Evolutionary conservation across 805 yeast genomes (phyloP).

Genomic region (Saturnispora ahearnii): DNA sequence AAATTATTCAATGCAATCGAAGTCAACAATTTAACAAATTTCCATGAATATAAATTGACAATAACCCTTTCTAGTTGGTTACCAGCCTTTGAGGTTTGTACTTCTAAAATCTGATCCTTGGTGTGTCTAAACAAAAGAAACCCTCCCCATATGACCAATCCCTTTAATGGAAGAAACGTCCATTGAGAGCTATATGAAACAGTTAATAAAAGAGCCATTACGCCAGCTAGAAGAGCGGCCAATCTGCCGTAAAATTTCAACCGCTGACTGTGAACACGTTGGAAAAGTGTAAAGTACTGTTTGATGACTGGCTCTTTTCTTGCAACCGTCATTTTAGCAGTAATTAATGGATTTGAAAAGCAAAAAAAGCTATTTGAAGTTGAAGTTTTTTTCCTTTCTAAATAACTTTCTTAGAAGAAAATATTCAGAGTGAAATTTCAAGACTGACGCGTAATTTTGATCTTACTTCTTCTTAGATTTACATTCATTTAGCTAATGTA

Average conservation of each 20-base stretch:
- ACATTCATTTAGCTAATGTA: background rate
- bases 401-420: background rate
- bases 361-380: background rate
- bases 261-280: constrained; percentile 20
- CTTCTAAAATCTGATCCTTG: constrained; percentile 22
- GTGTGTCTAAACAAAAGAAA: constrained; percentile 23
- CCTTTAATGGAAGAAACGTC: constrained; percentile 21
- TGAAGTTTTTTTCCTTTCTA: background rate
- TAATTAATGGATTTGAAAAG: background rate
- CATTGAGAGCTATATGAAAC: constrained; percentile 18
- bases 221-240: constrained; percentile 17
- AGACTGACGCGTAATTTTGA: background rate
- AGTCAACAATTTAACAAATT: constrained; percentile 15
- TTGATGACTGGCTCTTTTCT: background rate
- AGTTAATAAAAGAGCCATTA: constrained; percentile 16
- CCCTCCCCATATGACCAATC: constrained; percentile 21
- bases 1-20: constrained; percentile 20
- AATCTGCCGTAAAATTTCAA: constrained; percentile 24
- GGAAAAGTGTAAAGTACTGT: background rate
- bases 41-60: constrained; percentile 19
- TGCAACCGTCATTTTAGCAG: background rate
- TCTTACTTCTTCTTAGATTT: background rate
- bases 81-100: constrained; percentile 20
- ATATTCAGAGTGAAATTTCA: background rate
- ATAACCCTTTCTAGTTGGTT: constrained; percentile 21